Conservation (phyloP, 352 stramenopile genomes). For the Globisporangium uncinulatum region DNA sequence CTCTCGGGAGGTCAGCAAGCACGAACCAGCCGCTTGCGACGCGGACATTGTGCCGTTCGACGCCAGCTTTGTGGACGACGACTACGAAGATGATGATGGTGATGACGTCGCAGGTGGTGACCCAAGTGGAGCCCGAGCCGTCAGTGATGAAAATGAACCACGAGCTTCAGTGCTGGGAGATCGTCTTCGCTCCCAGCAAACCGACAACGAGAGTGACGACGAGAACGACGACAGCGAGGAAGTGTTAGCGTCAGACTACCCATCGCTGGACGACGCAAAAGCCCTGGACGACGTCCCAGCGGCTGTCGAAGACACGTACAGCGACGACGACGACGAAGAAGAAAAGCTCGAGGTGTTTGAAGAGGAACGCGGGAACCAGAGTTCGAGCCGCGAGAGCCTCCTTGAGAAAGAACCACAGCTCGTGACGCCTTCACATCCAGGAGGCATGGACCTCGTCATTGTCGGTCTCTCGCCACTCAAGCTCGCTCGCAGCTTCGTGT, state of each 20-base stretch:
- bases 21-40: not conserved
- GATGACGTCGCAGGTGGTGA: not conserved
- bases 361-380: slow-evolving; percentile 15
- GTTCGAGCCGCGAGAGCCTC: slow-evolving; percentile 5
- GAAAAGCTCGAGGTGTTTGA: slow-evolving; percentile 45
- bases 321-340: slow-evolving; percentile 22
- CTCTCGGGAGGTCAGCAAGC: not conserved
- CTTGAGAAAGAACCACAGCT: not conserved
- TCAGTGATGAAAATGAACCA: slow-evolving; percentile 3
- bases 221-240: slow-evolving; percentile 11
- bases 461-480: slow-evolving; percentile 35
- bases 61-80: slow-evolving; percentile 15
- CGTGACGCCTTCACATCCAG: slow-evolving; percentile 1
- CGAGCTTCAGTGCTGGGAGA: slow-evolving; percentile 4
- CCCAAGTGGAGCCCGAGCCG: not conserved
- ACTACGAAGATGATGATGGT: slow-evolving; percentile 11
- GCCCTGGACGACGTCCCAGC: not conserved
- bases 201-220: slow-evolving; percentile 12
- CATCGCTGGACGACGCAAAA: not conserved
- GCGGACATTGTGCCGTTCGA: slow-evolving; percentile 15
- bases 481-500: slow-evolving; percentile 5
- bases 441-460: slow-evolving; percentile 26
- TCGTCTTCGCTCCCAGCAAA: slow-evolving; percentile 3
- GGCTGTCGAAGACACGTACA: slow-evolving; percentile 3
- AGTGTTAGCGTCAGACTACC: slow-evolving; percentile 19